phyloP scores from a whole-genome alignment of 164 flowering plant species.

The Tetrastigma voinierianum region DNA sequence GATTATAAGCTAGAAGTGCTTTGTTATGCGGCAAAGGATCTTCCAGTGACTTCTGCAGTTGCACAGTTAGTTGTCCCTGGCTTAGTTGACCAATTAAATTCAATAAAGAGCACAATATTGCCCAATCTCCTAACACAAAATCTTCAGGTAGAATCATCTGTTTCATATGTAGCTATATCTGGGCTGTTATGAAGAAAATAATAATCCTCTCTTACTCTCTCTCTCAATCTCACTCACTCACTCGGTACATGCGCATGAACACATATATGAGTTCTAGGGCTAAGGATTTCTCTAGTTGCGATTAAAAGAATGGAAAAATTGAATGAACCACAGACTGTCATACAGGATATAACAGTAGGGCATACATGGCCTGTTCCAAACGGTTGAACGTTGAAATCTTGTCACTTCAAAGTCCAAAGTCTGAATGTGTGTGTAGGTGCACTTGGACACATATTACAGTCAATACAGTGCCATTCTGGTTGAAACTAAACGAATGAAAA shows the following conservation, averaged over 20 bases:
- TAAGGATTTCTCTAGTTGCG: too few relatives aligned
- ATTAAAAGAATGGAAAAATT: too few relatives aligned
- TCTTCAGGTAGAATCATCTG: constrained; percentile 48
- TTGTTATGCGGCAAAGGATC: constrained; percentile 64
- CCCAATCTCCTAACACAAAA: constrained; percentile 52
- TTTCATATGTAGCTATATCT: neutral
- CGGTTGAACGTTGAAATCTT: neutral
- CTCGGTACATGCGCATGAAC: too few relatives aligned
- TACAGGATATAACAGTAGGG: neutral
- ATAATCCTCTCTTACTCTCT: neutral
- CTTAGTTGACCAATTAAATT: constrained; percentile 58
- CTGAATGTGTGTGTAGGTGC: too few relatives aligned
- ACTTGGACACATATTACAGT: neutral
- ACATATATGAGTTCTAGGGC: too few relatives aligned
- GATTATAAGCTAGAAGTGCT: constrained; percentile 68
- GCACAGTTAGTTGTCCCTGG: constrained; percentile 78
- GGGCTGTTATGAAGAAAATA: neutral
- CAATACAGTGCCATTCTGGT: too few relatives aligned
- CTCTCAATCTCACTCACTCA: neutral
- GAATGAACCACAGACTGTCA: too few relatives aligned
- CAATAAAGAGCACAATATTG: constrained; percentile 47
- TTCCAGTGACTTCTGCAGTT: constrained; percentile 54
- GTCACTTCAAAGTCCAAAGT: neutral
- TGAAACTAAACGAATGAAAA: too few relatives aligned
- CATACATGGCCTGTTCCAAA: neutral